A percentile compares a stretch with the other conserved stretches of the same genome.
Evolutionary conservation across 1,284 basidiomycete genomes (phyloP).

Genomic region (Leccinum fallax): DNA sequence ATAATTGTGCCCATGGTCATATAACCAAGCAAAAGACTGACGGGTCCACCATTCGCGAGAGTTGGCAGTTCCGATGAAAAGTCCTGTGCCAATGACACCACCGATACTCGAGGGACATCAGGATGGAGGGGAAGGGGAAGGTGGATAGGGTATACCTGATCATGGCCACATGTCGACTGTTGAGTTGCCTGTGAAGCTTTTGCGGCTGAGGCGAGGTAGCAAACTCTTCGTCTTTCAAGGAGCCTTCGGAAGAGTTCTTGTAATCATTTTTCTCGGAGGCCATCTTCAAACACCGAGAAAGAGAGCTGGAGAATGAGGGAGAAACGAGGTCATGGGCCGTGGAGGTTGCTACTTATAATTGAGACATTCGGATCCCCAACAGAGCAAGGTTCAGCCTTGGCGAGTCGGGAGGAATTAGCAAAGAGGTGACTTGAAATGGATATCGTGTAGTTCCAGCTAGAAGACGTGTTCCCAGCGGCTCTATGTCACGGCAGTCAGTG

Average conservation of each 20-base stretch:
- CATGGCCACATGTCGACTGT: conserved; percentile 62
- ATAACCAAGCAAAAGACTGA: conserved; percentile 69
- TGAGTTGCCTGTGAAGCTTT: conserved; percentile 57
- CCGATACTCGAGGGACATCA: conserved; percentile 46
- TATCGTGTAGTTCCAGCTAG: not conserved
- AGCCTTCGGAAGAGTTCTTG: conserved; percentile 16
- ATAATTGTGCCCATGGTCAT: conserved; percentile 62
- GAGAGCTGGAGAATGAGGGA: not conserved
- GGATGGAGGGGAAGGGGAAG: not conserved
- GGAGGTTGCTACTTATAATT: conserved; percentile 5
- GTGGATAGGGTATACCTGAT: conserved; percentile 48
- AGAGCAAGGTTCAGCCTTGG: not conserved
- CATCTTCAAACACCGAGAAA: conserved; percentile 7
- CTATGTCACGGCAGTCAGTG: too few species aligned
- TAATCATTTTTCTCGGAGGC: conserved; percentile 25
- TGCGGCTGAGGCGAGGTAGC: conserved; percentile 5
- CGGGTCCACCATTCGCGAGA: conserved; percentile 58
- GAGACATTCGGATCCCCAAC: not conserved
- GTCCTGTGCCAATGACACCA: conserved; percentile 77
- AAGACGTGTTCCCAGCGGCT: too few species aligned
- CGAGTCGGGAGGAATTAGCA: not conserved
- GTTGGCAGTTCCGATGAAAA: conserved; percentile 66
- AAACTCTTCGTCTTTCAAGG: conserved; percentile 25
- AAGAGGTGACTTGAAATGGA: not conserved
- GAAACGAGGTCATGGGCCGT: not conserved